These are phyloP conservation scores for Monosporozyma siamensis DNA, from an alignment of 805 yeast genomes.

Conservation along the genomic window DNA sequence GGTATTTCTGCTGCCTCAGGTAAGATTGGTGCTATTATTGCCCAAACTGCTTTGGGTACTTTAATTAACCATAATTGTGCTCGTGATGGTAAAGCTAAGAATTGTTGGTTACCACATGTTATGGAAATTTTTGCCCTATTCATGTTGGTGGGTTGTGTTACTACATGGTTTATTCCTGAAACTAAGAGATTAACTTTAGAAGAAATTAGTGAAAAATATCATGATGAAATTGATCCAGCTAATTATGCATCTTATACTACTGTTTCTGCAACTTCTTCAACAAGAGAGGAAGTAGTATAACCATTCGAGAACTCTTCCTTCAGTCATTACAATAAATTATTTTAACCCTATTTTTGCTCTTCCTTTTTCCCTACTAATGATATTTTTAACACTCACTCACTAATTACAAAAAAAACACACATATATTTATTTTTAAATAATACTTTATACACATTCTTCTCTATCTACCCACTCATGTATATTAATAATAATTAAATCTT, in stretches of 20 bases:
- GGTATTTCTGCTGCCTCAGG: constrained; percentile 92
- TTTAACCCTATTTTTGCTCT: too few relatives aligned
- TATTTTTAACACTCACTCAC: too few relatives aligned
- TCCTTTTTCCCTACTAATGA: too few relatives aligned
- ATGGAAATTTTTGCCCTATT: constrained; percentile 90
- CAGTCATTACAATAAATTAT: too few relatives aligned
- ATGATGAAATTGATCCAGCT: constrained; percentile 61
- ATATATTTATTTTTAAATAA: neutral
- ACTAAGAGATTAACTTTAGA: constrained; percentile 88
- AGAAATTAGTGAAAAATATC: constrained; percentile 69
- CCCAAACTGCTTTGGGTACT: constrained; percentile 82
- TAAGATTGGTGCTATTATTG: constrained; percentile 88
- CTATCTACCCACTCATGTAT: neutral
- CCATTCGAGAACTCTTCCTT: too few relatives aligned
- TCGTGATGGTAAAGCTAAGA: constrained; percentile 34
- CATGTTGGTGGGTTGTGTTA: constrained; percentile 71
- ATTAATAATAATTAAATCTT: neutral
- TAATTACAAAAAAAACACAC: neutral
- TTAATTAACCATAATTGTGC: constrained; percentile 72
- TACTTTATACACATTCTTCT: neutral
- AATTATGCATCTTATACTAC: constrained; percentile 2
- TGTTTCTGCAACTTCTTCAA: neutral
- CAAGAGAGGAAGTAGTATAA: constrained; percentile 2
- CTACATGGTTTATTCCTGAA: constrained; percentile 71
- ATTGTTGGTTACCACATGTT: constrained; percentile 85